Percentiles rank a stretch among this genome's conserved stretches.
Conservation (phyloP, 768 basidiomycete species). For the Panaeolus cyanescens region DNA sequence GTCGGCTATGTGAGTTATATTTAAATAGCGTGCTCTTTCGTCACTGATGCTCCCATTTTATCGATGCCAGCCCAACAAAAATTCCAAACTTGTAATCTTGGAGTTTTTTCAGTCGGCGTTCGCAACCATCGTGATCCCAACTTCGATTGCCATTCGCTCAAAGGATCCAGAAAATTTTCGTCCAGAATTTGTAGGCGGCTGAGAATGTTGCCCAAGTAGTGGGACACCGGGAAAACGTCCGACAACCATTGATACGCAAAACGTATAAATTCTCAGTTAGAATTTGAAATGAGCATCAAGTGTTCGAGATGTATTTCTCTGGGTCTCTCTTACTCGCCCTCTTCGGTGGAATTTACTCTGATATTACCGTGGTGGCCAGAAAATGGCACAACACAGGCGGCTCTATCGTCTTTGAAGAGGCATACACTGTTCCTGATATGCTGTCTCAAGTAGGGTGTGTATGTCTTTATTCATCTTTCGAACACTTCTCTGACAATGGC, state of each 20-base stretch:
- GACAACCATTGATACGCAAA: neutral
- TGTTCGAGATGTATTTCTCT: neutral
- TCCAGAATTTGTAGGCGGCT: neutral
- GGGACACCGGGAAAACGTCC: neutral
- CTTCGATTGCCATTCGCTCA: neutral
- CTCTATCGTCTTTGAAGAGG: constrained; percentile 41
- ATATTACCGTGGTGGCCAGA: neutral
- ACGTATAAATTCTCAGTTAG: neutral
- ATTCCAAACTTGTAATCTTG: neutral
- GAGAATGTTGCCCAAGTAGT: neutral
- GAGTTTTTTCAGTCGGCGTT: neutral
- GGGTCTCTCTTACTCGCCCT: neutral
- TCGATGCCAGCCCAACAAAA: neutral
- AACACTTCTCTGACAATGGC: neutral
- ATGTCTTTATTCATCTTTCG: neutral
- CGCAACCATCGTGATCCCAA: no score
- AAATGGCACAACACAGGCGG: constrained; percentile 37
- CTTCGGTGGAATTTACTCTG: neutral
- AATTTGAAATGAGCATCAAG: neutral
- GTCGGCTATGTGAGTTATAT: neutral
- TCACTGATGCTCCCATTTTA: neutral
- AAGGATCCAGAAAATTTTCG: neutral
- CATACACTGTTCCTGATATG: constrained; percentile 38
- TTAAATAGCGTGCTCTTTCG: neutral
- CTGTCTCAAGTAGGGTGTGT: constrained; percentile 25